Conservation (phyloP, 1,284 basidiomycete species). For the Volvariella surrecta region DNA sequence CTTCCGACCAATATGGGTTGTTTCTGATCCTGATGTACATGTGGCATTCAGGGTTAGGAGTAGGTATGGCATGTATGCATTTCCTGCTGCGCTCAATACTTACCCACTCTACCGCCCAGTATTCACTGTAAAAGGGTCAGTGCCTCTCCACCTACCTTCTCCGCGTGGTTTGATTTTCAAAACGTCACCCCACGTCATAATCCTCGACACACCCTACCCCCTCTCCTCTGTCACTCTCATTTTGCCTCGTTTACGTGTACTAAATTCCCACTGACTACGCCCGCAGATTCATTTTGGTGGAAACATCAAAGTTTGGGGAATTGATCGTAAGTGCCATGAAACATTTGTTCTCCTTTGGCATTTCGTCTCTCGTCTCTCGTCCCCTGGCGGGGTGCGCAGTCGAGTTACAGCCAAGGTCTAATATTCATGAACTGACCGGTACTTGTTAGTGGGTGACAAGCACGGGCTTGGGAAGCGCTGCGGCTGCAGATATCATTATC, state of each 20-base stretch:
- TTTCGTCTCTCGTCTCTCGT: conserved; percentile 1
- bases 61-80: conserved; percentile 19
- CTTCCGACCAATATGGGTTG: neutral
- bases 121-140: conserved; percentile 30
- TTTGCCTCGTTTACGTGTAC: neutral
- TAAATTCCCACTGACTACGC: neutral
- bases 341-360: too few species aligned
- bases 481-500: conserved; percentile 31
- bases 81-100: conserved; percentile 1
- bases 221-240: too few species aligned
- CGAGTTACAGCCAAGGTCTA: too few species aligned
- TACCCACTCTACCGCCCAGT: conserved; percentile 16
- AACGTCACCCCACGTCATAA: neutral
- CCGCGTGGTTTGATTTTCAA: neutral
- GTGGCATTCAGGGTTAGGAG: conserved; percentile 23
- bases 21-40: neutral
- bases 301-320: conserved; percentile 21
- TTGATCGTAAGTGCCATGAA: conserved; percentile 23
- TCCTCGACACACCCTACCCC: too few species aligned
- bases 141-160: conserved; percentile 2
- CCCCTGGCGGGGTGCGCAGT: too few species aligned
- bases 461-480: conserved; percentile 31
- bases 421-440: too few species aligned
- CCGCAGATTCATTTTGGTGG: conserved; percentile 20
- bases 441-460: conserved; percentile 31